Evolutionary conservation across 2,329 filamentous ascomycete genomes (phyloP).

Genomic region (Pseudogymnoascus sp.): DNA sequence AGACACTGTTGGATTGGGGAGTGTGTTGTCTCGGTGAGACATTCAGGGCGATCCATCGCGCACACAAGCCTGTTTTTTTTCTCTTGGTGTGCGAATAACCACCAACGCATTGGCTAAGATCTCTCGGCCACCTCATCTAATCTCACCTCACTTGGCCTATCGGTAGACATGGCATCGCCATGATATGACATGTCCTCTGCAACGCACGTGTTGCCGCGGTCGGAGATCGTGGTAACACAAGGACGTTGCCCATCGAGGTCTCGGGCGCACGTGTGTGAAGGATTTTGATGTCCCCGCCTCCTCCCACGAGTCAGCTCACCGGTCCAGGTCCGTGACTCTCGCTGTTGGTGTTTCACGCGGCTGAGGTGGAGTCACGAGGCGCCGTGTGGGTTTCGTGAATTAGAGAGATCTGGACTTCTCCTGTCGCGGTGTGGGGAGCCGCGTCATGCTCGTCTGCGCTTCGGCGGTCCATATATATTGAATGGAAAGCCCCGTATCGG

Average conservation of each 20-base stretch:
- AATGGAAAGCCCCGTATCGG: background rate
- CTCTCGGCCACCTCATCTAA: background rate
- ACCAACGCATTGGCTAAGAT: background rate
- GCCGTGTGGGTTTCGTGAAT: background rate
- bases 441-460: background rate
- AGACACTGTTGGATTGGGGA: background rate
- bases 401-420: background rate
- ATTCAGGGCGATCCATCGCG: background rate
- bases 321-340: background rate
- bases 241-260: background rate
- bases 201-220: background rate
- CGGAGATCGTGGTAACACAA: conserved; percentile 4
- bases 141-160: background rate
- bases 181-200: background rate
- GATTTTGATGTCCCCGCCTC: background rate
- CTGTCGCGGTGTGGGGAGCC: background rate
- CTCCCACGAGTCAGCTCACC: background rate
- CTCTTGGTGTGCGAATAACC: background rate
- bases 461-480: background rate
- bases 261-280: conserved; percentile 1
- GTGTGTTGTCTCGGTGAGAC: conserved; percentile 6
- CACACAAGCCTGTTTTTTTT: conserved; percentile 8
- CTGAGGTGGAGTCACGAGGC: background rate
- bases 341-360: background rate
- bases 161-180: background rate